Percentiles rank a stretch among this genome's conserved stretches.
Evolutionary conservation across 2,329 filamentous ascomycete genomes (phyloP).

Genomic region (Calonectria henricotiae): DNA sequence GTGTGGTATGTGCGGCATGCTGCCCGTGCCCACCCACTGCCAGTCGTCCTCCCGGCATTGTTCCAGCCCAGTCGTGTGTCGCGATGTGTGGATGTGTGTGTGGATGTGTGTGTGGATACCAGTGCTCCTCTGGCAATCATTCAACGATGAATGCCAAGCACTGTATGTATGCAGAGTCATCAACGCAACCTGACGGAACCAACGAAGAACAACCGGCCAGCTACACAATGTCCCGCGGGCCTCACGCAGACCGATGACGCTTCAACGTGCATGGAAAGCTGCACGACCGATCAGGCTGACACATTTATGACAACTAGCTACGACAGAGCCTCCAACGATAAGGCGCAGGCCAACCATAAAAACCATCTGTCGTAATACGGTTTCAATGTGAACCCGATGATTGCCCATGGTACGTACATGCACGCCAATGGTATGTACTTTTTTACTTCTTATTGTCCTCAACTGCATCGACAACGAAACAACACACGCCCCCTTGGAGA

Average conservation of each 20-base stretch:
- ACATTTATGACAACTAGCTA: conserved; percentile 15
- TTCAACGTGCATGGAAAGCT: conserved; percentile 22
- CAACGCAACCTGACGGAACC: background rate
- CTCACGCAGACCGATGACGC: conserved; percentile 11
- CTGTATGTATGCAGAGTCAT: conserved; percentile 12
- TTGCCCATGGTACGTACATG: background rate
- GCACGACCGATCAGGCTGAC: conserved; percentile 34
- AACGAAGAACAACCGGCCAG: conserved; percentile 1
- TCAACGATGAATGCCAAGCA: conserved; percentile 20
- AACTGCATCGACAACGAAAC: conserved; percentile 18
- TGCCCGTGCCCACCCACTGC: conserved; percentile 6
- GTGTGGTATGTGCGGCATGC: conserved; percentile 31
- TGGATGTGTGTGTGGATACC: conserved; percentile 5
- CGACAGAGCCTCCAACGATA: conserved; percentile 26
- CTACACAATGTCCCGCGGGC: background rate
- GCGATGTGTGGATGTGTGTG: too few species aligned
- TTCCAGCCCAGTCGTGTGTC: conserved; percentile 9
- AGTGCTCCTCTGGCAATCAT: conserved; percentile 15
- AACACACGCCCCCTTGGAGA: background rate
- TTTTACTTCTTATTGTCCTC: conserved; percentile 12
- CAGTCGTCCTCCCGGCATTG: conserved; percentile 26
- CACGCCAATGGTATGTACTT: conserved; percentile 12
- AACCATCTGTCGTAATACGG: conserved; percentile 27
- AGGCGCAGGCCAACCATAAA: conserved; percentile 18
- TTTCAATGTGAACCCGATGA: conserved; percentile 21